Evolutionary conservation across 1,284 basidiomycete genomes (phyloP).

Genomic region (Hymenochaete sp.): DNA sequence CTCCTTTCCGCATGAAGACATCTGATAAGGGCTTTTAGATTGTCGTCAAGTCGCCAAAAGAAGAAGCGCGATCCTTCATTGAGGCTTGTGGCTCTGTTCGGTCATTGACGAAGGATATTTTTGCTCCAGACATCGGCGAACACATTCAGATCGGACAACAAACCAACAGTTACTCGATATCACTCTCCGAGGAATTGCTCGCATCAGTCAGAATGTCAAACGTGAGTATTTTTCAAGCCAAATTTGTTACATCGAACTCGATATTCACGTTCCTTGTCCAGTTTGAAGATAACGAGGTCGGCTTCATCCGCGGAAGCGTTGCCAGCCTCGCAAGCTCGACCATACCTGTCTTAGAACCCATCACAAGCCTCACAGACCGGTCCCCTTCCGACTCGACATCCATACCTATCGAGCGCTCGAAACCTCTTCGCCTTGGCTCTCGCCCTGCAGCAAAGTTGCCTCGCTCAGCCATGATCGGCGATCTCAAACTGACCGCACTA

Average conservation of each 20-base stretch:
- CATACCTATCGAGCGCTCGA: slow-evolving; percentile 27
- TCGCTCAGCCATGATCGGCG: slow-evolving; percentile 90
- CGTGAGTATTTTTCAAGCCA: slow-evolving; percentile 38
- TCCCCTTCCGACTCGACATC: too few species aligned
- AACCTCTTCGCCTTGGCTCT: slow-evolving; percentile 44
- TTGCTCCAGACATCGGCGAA: slow-evolving; percentile 66
- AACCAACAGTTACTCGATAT: slow-evolving; percentile 89
- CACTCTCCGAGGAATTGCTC: slow-evolving; percentile 83
- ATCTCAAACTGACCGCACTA: slow-evolving; percentile 81
- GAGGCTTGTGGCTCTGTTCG: slow-evolving; percentile 75
- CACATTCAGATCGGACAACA: slow-evolving; percentile 89
- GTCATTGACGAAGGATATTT: slow-evolving; percentile 87
- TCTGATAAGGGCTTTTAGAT: slow-evolving; percentile 46
- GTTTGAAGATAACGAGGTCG: slow-evolving; percentile 98
- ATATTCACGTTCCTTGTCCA: slow-evolving; percentile 26
- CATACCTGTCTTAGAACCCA: slow-evolving; percentile 61
- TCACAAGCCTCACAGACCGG: too few species aligned
- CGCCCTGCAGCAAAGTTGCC: slow-evolving; percentile 56
- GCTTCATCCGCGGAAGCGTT: slow-evolving; percentile 81
- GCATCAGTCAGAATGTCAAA: slow-evolving; percentile 79
- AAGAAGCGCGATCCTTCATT: slow-evolving; percentile 64
- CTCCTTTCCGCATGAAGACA: not conserved
- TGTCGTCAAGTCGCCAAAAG: slow-evolving; percentile 68
- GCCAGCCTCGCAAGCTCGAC: slow-evolving; percentile 73
- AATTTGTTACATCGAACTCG: not conserved